Conservation (phyloP, 2,329 filamentous ascomycete species). For the Verticillium albo-atrum region DNA sequence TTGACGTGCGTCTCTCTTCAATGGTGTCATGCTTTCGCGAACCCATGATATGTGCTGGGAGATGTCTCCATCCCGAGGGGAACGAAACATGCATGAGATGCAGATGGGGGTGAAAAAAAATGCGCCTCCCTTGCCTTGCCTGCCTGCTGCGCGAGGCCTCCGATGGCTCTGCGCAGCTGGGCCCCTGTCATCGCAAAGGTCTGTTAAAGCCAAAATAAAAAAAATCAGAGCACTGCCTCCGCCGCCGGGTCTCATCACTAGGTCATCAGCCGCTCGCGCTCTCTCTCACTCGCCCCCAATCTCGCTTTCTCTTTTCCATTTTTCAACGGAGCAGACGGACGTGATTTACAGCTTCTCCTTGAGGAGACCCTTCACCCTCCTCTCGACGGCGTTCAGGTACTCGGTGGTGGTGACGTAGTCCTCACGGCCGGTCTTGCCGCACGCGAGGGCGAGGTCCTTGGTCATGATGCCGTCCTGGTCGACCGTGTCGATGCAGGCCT, state of each 20-base stretch:
- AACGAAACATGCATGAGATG: not conserved
- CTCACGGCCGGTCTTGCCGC: constrained; percentile 77
- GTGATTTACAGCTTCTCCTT: constrained; percentile 67
- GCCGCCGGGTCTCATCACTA: not conserved
- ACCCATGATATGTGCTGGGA: not conserved
- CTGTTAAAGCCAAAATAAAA: not conserved
- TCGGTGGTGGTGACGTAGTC: constrained; percentile 89
- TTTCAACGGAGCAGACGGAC: too few species aligned
- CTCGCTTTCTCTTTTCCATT: too few species aligned
- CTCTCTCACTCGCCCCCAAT: too few species aligned
- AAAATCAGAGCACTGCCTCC: not conserved
- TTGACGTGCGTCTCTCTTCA: not conserved
- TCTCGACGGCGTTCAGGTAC: constrained; percentile 91
- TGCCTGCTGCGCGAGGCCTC: not conserved
- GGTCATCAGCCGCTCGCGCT: not conserved
- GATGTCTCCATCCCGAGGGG: not conserved
- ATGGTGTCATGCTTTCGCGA: not conserved
- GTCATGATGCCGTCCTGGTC: constrained; percentile 96
- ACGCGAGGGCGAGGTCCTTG: constrained; percentile 95
- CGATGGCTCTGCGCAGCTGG: not conserved
- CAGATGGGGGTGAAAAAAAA: not conserved
- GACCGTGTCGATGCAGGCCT: constrained; percentile 91
- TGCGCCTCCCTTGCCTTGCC: not conserved
- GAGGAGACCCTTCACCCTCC: constrained; percentile 74
- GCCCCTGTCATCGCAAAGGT: not conserved